These are phyloP conservation scores for Phascolomyces articulosus DNA, from an alignment of 371 early-diverging fungal species.

Conservation along the genomic window DNA sequence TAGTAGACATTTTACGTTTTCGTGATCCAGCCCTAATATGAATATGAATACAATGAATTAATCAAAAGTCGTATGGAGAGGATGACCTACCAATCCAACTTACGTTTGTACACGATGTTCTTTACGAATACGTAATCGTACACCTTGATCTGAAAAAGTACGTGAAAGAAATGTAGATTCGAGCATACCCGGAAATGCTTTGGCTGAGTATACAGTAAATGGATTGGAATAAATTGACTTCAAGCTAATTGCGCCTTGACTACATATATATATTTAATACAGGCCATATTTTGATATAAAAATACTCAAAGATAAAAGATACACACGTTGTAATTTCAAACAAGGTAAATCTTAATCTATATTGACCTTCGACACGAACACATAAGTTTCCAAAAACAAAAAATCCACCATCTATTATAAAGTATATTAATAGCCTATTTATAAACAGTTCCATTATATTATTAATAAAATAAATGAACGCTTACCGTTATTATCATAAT, in stretches of 20 bases:
- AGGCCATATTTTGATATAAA: too few relatives aligned
- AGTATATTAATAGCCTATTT: too few relatives aligned
- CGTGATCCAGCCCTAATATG: conserved; percentile 16
- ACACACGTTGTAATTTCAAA: conserved; percentile 83
- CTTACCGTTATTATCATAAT: conserved; percentile 44
- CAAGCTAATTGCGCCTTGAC: conserved; percentile 30
- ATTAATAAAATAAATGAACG: neutral
- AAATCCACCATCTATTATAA: conserved; percentile 90
- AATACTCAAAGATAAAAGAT: too few relatives aligned
- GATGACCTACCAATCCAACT: too few relatives aligned
- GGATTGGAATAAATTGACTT: conserved; percentile 52
- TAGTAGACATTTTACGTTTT: conserved; percentile 31
- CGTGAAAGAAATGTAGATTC: conserved; percentile 55
- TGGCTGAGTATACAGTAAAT: conserved; percentile 83
- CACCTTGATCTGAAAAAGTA: conserved; percentile 55
- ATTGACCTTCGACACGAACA: conserved; percentile 88
- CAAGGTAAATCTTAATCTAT: conserved; percentile 85
- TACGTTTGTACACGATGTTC: conserved; percentile 51
- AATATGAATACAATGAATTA: neutral
- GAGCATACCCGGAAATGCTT: conserved; percentile 92
- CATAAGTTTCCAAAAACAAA: conserved; percentile 96
- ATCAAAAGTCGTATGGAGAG: too few relatives aligned
- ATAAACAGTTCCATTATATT: too few relatives aligned
- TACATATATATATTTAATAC: neutral
- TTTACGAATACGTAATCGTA: conserved; percentile 50